phyloP scores from a whole-genome alignment of 768 basidiomycete genomes.

The Pleurotus eryngii region DNA sequence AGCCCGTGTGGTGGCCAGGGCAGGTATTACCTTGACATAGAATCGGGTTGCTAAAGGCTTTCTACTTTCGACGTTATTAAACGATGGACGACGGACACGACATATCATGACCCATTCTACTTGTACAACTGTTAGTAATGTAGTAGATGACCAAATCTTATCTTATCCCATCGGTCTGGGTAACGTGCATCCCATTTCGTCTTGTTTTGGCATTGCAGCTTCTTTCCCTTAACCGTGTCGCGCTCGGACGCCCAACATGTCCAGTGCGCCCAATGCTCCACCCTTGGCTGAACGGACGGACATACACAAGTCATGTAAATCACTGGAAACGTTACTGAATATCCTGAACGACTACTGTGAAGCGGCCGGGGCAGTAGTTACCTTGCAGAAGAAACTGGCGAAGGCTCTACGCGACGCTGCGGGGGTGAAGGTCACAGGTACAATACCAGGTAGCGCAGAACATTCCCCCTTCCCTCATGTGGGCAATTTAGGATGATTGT shows the following conservation, averaged over 20 bases:
- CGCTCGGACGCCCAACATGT: constrained; percentile 13
- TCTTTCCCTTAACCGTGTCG: background rate
- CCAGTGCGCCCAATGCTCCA: constrained; percentile 13
- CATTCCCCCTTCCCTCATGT: background rate
- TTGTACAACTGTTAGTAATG: no score
- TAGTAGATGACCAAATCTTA: background rate
- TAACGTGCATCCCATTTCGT: background rate
- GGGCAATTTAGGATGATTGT: no score
- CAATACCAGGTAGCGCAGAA: constrained; percentile 54
- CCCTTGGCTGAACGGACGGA: constrained; percentile 60
- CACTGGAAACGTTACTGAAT: constrained; percentile 64
- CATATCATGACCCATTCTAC: no score
- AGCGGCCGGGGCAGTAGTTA: constrained; percentile 55
- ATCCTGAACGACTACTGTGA: constrained; percentile 76
- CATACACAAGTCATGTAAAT: constrained; percentile 79
- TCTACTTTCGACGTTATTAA: no score
- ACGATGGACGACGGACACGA: no score
- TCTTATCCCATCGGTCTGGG: background rate
- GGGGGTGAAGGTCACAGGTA: constrained; percentile 51
- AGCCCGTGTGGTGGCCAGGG: background rate
- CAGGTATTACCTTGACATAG: background rate
- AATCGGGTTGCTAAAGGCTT: background rate
- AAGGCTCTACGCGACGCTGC: constrained; percentile 70
- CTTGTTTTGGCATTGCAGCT: background rate
- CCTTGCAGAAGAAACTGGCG: constrained; percentile 71